phyloP scores from a whole-genome alignment of 1,284 basidiomycete genomes.

The Fomitopsis betulina region DNA sequence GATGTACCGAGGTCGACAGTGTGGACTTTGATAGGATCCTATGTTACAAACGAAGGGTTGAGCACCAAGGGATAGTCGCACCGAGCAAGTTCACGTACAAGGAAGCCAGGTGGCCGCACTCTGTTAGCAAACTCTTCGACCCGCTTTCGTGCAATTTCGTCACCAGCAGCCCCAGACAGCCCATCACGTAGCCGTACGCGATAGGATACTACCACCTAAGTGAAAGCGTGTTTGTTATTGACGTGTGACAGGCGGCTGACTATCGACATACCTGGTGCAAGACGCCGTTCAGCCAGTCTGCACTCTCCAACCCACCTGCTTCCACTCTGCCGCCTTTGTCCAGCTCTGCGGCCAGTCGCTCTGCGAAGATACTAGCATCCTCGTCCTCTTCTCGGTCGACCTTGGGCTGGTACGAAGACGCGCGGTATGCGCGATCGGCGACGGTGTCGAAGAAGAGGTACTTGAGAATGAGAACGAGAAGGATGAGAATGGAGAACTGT shows the following conservation, averaged over 20 bases:
- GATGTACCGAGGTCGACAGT: slow-evolving; percentile 68
- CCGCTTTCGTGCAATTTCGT: slow-evolving; percentile 63
- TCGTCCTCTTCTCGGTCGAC: slow-evolving; percentile 30
- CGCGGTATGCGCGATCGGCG: slow-evolving; percentile 47
- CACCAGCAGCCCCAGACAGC: slow-evolving; percentile 56
- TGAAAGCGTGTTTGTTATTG: background rate
- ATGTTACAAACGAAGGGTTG: background rate
- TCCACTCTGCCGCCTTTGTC: slow-evolving; percentile 3
- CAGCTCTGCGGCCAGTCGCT: background rate
- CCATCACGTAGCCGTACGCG: slow-evolving; percentile 65
- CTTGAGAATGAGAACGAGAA: slow-evolving; percentile 69
- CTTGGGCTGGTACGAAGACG: slow-evolving; percentile 54
- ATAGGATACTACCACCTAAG: slow-evolving; percentile 65
- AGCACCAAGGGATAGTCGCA: background rate
- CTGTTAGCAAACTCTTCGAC: slow-evolving; percentile 71
- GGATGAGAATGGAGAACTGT: slow-evolving; percentile 70
- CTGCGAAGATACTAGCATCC: slow-evolving; percentile 5
- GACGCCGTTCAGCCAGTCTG: slow-evolving; percentile 74
- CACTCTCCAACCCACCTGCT: slow-evolving; percentile 43
- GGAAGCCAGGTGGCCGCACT: slow-evolving; percentile 60
- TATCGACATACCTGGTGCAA: slow-evolving; percentile 53
- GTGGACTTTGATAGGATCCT: slow-evolving; percentile 76
- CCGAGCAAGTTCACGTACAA: slow-evolving; percentile 42
- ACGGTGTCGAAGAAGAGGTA: slow-evolving; percentile 75
- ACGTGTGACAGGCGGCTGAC: background rate